These are phyloP conservation scores for Trichoderma koningii DNA, from an alignment of 2,329 filamentous ascomycete genomes.

Conservation along the genomic window DNA sequence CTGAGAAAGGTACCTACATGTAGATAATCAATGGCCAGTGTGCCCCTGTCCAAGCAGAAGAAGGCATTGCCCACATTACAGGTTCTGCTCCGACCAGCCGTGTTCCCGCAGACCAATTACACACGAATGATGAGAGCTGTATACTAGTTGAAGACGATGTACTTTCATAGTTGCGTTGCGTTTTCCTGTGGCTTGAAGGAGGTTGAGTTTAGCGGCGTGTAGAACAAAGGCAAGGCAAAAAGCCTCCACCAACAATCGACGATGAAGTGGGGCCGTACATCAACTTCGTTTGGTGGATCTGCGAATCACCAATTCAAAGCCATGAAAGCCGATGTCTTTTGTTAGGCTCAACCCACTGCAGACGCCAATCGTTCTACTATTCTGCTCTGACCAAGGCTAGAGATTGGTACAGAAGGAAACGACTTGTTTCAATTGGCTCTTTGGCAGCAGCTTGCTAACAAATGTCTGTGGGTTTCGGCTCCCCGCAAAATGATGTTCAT, in stretches of 20 bases:
- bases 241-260: slow-evolving; percentile 13
- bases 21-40: no score
- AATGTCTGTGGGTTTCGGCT: not conserved
- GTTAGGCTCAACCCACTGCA: not conserved
- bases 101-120: no score
- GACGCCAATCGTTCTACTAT: not conserved
- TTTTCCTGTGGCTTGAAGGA: not conserved
- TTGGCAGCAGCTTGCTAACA: no score
- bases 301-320: not conserved
- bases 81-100: no score
- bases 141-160: no score
- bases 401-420: not conserved
- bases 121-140: not conserved
- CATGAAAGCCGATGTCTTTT: not conserved
- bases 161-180: not conserved
- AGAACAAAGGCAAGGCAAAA: not conserved
- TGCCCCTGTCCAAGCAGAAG: no score
- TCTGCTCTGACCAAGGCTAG: not conserved
- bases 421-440: not conserved
- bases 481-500: not conserved
- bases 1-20: no score
- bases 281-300: slow-evolving; percentile 8
- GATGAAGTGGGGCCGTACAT: slow-evolving; percentile 20
- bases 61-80: no score
- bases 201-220: slow-evolving; percentile 2